Evolutionary conservation across 2,329 filamentous ascomycete genomes (phyloP), one percentile per base, ranked within the genome.

Genomic region (Calonectria honghensis): DNA sequence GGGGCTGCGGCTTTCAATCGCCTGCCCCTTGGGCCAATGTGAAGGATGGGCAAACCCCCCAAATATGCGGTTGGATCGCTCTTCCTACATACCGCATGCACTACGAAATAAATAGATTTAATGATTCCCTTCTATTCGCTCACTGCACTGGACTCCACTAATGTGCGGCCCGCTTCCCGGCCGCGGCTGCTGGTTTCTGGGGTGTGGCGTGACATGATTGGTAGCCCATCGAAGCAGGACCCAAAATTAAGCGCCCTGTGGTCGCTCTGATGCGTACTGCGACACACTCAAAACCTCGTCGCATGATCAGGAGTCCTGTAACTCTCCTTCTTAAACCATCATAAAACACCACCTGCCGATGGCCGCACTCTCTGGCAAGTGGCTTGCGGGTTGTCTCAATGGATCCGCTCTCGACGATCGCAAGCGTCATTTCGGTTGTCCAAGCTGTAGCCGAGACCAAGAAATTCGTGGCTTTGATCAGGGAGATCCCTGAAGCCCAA

Each of bases 391-490:
- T n/a, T 29, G 20, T 35, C 13, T 24, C 27, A 4, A 68, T 68
- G 65, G 65, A 68, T 52, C 65, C 65, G 7, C 37, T 68, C 7
- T 68, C 65, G 27, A 29, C 65, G 29, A 31, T 68, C 35, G 3
- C 32, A 37, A 68, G 24, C 20, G 65, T 37, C 0, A 68, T 68
- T 29, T 51, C 48, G 14, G 35, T 68, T 52, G 24, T 57, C 50
- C 65, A 68, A 24, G 65, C 35, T 11, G 50, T 57, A 5, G 35
- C n/a, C 13, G 65, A 35, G 35, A 57, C 65, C 32, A 75, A 75
- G 14, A 80, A 82, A 86, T 3, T 80, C 78, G 68, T 86, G 83
- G 70, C 82, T 80, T 57, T 85, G 84, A 7, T 85, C 83, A 9
- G 81, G 83, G 0, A 81, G 80, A 50, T 84, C 85, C 35, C 85